Percentiles rank a stretch among this genome's conserved stretches.
Conservation (phyloP, 805 yeast genomes). For the Starmerella khaoyaiensis region DNA sequence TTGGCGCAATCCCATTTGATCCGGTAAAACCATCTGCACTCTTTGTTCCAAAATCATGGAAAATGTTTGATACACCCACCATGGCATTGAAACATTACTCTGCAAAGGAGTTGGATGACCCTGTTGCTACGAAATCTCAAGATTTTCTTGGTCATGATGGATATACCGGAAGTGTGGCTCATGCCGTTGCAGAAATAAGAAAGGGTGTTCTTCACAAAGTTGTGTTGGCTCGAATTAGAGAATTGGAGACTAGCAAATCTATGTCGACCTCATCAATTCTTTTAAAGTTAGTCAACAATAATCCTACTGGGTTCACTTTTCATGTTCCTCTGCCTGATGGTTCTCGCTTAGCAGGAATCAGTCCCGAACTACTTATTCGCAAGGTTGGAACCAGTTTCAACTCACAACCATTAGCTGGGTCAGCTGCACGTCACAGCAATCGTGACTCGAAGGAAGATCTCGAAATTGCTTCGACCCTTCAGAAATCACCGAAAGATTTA, state of each 20-base stretch:
- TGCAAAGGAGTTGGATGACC: neutral
- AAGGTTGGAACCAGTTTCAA: constrained; percentile 5
- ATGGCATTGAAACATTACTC: neutral
- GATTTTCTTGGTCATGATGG: constrained; percentile 8
- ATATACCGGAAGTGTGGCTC: constrained; percentile 5
- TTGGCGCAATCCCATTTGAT: constrained; percentile 16
- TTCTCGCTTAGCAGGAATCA: constrained; percentile 7
- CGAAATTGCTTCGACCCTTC: neutral
- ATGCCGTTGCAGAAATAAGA: constrained; percentile 8
- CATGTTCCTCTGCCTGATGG: constrained; percentile 13
- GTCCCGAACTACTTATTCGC: constrained; percentile 14
- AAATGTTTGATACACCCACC: neutral
- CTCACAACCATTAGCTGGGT: constrained; percentile 16
- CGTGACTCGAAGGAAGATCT: constrained; percentile 1
- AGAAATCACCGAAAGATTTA: constrained; percentile 8
- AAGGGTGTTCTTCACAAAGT: constrained; percentile 9
- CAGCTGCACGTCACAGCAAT: constrained; percentile 15
- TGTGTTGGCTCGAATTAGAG: constrained; percentile 9
- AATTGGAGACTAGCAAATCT: constrained; percentile 3
- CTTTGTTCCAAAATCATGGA: constrained; percentile 8
- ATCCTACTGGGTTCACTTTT: constrained; percentile 12
- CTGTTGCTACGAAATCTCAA: neutral
- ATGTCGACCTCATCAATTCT: constrained; percentile 2
- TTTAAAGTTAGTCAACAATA: constrained; percentile 4
- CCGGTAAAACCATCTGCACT: constrained; percentile 6